phyloP scores from a whole-genome alignment of 1,139 yeast species.

The Blastobotrys buckinghamii region DNA sequence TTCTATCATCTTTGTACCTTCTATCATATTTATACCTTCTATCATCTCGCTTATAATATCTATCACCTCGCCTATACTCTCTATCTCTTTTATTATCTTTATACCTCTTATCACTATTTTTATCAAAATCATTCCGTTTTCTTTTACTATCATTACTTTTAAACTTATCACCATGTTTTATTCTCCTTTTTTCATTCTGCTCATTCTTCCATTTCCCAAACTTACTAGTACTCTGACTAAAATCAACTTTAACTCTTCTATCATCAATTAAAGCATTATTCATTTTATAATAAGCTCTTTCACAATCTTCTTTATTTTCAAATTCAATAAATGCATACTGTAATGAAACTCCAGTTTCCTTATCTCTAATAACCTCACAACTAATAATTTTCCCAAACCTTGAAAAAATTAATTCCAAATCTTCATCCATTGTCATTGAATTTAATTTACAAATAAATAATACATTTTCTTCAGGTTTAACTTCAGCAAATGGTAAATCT shows the following conservation, averaged over 20 bases:
- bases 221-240: slow-evolving; percentile 49
- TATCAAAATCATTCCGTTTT: background rate
- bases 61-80: too few species aligned
- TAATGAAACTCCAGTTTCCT: slow-evolving; percentile 43
- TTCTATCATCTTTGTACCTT: too few species aligned
- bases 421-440: slow-evolving; percentile 51
- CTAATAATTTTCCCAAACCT: slow-evolving; percentile 52
- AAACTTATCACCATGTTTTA: slow-evolving; percentile 13
- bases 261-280: slow-evolving; percentile 61
- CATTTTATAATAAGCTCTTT: slow-evolving; percentile 54
- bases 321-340: slow-evolving; percentile 62
- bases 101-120: background rate
- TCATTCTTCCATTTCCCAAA: slow-evolving; percentile 20
- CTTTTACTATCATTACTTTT: background rate
- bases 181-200: slow-evolving; percentile 16
- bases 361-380: slow-evolving; percentile 47
- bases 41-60: too few species aligned
- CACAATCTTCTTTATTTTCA: slow-evolving; percentile 45
- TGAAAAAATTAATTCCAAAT: slow-evolving; percentile 48
- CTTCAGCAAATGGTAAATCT: slow-evolving; percentile 54
- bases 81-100: slow-evolving; percentile 7
- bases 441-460: slow-evolving; percentile 60
- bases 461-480: slow-evolving; percentile 55
- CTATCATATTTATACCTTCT: too few species aligned
- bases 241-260: slow-evolving; percentile 57